These are phyloP conservation scores for Epicoccum sorghinum DNA, from an alignment of 2,329 filamentous ascomycete species.

Conservation along the genomic window DNA sequence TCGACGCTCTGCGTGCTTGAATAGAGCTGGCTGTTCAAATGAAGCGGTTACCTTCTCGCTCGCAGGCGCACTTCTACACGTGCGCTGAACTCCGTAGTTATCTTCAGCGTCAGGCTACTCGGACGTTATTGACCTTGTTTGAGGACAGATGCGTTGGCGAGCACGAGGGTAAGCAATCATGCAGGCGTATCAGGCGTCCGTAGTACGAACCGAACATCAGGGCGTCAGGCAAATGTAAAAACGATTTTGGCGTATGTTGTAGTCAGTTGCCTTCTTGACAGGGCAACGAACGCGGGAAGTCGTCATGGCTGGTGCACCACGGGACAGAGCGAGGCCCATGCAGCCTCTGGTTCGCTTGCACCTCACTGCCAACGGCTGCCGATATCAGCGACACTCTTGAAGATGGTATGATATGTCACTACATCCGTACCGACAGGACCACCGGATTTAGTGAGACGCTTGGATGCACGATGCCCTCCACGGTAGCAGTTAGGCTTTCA, in stretches of 20 bases:
- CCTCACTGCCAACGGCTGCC: constrained; percentile 5
- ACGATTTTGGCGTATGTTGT: neutral
- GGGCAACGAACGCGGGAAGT: constrained; percentile 8
- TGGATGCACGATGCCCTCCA: constrained; percentile 8
- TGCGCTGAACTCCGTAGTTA: constrained; percentile 7
- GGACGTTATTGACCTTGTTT: neutral
- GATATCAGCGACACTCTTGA: constrained; percentile 3
- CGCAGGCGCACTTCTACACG: neutral
- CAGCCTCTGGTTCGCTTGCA: neutral
- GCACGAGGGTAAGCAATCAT: neutral
- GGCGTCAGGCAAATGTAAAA: constrained; percentile 5
- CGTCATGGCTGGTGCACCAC: neutral
- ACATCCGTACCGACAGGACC: neutral
- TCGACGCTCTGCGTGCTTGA: no score
- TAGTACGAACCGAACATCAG: neutral
- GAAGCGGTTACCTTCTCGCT: neutral
- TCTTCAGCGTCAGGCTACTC: neutral
- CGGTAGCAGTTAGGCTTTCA: neutral
- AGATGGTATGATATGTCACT: constrained; percentile 7
- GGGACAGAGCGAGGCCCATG: constrained; percentile 1
- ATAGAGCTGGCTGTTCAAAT: no score
- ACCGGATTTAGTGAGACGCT: constrained; percentile 10
- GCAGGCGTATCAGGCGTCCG: constrained; percentile 3
- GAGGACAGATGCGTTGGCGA: constrained; percentile 3
- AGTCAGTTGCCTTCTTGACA: constrained; percentile 19